A percentile compares a stretch with the other conserved stretches of the same genome.
Evolutionary conservation across 2,329 filamentous ascomycete genomes (phyloP).

Genomic region (Trichoderma sp.): DNA sequence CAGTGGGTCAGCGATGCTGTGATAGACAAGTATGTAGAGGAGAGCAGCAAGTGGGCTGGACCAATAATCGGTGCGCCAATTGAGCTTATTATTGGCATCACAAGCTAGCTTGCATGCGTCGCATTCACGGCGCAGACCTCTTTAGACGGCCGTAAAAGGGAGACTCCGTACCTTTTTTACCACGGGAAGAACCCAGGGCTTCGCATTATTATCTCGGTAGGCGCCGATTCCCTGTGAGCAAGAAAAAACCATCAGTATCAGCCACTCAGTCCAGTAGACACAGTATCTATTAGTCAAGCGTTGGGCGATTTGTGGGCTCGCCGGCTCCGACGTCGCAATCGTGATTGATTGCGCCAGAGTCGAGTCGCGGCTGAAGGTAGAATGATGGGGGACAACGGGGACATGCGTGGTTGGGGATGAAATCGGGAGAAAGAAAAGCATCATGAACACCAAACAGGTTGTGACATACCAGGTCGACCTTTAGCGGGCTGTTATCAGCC

Average conservation of each 20-base stretch:
- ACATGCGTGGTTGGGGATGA: background rate
- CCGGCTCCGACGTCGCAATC: conserved; percentile 11
- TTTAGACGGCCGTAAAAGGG: background rate
- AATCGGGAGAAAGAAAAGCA: background rate
- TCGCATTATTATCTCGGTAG: conserved; percentile 91
- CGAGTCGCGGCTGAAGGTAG: background rate
- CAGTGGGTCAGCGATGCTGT: conserved; percentile 14
- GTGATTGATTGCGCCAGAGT: background rate
- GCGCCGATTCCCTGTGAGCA: conserved; percentile 69
- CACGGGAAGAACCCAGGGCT: conserved; percentile 95
- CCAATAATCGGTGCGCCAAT: conserved; percentile 13
- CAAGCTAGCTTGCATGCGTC: background rate
- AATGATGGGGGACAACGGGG: background rate
- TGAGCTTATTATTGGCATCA: conserved; percentile 7
- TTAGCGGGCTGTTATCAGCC: conserved; percentile 71
- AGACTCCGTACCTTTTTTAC: conserved; percentile 75
- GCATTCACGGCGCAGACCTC: background rate
- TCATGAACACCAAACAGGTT: background rate
- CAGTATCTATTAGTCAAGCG: conserved; percentile 2
- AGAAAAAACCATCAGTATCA: conserved; percentile 14
- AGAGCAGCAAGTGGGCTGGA: background rate
- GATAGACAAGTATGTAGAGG: background rate
- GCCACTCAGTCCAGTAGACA: background rate
- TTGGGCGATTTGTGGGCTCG: conserved; percentile 9
- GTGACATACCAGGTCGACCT: conserved; percentile 79